These are phyloP conservation scores for Claviceps capensis DNA, from an alignment of 2,329 filamentous ascomycete genomes.

Conservation along the genomic window DNA sequence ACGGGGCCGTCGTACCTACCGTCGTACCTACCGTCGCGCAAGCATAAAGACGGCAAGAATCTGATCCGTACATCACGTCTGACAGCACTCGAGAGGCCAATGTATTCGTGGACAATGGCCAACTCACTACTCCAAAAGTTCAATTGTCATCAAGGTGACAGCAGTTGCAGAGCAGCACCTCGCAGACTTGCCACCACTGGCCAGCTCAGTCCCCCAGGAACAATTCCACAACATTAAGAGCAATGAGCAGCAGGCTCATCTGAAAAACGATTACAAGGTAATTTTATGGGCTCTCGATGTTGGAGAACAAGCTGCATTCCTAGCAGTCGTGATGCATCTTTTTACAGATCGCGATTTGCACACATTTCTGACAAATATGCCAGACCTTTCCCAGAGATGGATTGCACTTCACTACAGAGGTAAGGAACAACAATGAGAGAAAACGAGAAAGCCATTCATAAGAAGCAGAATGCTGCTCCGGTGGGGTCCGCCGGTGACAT, in stretches of 20 bases:
- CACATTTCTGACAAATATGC: slow-evolving; percentile 19
- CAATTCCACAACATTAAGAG: too few relatives aligned
- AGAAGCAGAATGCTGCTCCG: slow-evolving; percentile 16
- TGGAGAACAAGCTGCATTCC: slow-evolving; percentile 11
- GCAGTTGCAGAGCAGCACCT: background rate
- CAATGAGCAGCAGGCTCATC: too few relatives aligned
- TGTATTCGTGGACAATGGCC: slow-evolving; percentile 1
- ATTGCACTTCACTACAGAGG: background rate
- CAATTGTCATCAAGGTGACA: background rate
- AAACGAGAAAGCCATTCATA: slow-evolving; percentile 16
- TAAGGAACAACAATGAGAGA: background rate
- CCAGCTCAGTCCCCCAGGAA: background rate
- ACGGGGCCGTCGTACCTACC: too few relatives aligned
- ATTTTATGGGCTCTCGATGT: too few relatives aligned
- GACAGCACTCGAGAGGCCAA: background rate
- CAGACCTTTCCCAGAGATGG: slow-evolving; percentile 11
- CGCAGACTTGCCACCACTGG: background rate
- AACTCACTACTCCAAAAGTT: slow-evolving; percentile 14
- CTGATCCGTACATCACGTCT: too few relatives aligned
- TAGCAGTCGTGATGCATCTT: slow-evolving; percentile 1
- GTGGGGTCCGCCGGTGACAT: slow-evolving; percentile 16
- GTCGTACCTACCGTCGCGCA: too few relatives aligned
- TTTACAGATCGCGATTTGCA: slow-evolving; percentile 14
- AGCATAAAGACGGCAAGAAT: too few relatives aligned
- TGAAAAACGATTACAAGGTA: too few relatives aligned